Conservation (phyloP, 2,329 filamentous ascomycete genomes). For the Neonectria hederae region DNA sequence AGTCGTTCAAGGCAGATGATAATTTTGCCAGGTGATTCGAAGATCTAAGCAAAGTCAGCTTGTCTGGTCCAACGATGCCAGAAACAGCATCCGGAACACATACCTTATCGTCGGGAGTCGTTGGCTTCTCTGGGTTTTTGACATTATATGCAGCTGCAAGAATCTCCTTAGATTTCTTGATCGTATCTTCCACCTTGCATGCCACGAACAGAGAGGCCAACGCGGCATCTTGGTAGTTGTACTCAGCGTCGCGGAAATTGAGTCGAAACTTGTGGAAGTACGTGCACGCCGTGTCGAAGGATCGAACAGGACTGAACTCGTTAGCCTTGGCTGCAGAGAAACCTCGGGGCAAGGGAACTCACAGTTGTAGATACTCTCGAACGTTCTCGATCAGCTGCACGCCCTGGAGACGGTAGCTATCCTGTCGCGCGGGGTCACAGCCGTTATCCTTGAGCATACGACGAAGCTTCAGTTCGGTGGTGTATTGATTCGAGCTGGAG, state of each 20-base stretch:
- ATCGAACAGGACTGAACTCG: conserved; percentile 77
- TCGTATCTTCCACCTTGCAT: conserved; percentile 97
- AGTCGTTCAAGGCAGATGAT: conserved; percentile 91
- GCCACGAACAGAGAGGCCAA: conserved; percentile 89
- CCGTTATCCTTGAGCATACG: conserved; percentile 74
- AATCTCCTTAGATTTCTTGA: conserved; percentile 96
- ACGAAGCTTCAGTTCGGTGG: conserved; percentile 83
- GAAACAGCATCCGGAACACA: too few relatives aligned
- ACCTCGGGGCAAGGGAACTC: neutral
- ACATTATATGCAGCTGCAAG: conserved; percentile 90
- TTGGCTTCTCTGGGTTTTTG: conserved; percentile 74
- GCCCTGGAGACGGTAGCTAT: conserved; percentile 82
- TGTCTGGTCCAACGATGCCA: too few relatives aligned
- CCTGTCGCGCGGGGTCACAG: conserved; percentile 81
- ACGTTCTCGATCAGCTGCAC: conserved; percentile 90
- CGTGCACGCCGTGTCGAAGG: conserved; percentile 88
- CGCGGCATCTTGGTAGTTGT: conserved; percentile 86
- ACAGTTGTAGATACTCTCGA: conserved; percentile 81
- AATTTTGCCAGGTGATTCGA: conserved; percentile 80
- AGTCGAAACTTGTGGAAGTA: conserved; percentile 96
- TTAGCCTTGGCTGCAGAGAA: conserved; percentile 19
- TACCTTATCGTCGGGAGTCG: conserved; percentile 83
- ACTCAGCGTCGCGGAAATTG: conserved; percentile 84
- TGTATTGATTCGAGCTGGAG: conserved; percentile 71
- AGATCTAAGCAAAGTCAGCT: conserved; percentile 63